Evolutionary conservation across 768 basidiomycete genomes (phyloP), one percentile per base, ranked within the genome.

Genomic region (Suillus decipiens): DNA sequence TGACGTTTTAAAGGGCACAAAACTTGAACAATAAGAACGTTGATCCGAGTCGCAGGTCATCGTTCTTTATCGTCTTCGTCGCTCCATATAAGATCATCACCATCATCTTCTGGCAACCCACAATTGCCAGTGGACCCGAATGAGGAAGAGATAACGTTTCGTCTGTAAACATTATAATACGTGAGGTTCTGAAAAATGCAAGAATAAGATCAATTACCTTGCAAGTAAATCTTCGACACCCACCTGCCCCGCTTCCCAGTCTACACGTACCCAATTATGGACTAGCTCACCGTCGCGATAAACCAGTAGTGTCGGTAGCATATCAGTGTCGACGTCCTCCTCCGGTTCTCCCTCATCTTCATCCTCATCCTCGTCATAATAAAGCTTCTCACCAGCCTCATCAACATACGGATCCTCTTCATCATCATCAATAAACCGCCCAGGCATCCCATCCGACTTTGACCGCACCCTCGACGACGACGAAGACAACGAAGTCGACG

Each of bases 221-320:
- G 82, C 79, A 17, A 93, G 78, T 8, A 90, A 76, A 50, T 90
- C 89, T 65, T 90, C 88, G 0, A 93, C 70, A 31, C 87, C 89
- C n/a, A 81, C 82, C 39, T 76, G 70, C 14, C 86, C 87, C 0
- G 89, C 90, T 72, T 92, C 91, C 92, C 91, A 93, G 72, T 94
- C 92, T 5, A 93, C 91, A 31, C 92, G 81, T 10, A 94, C 89
- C 92, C 92, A 94, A 56, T 90, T 91, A 68, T 92, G 84, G n/a
- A 92, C 85, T n/a, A 94, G 84, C 64, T 92, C 86, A 19, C 92
- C 91, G 62, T 84, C 86, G 19, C 86, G 88, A 68, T 93, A 93
- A 5, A 90, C 89, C 14, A 92, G 81, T 70, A 92, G 73, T 1
- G 91, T 92, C 0, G 92, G 91, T 33, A 93, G 80, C 81, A 93